A percentile compares a stretch with the other conserved stretches of the same genome.
phyloP scores from a whole-genome alignment of 208 protist genomes.

The Zelonia costaricensis region DNA sequence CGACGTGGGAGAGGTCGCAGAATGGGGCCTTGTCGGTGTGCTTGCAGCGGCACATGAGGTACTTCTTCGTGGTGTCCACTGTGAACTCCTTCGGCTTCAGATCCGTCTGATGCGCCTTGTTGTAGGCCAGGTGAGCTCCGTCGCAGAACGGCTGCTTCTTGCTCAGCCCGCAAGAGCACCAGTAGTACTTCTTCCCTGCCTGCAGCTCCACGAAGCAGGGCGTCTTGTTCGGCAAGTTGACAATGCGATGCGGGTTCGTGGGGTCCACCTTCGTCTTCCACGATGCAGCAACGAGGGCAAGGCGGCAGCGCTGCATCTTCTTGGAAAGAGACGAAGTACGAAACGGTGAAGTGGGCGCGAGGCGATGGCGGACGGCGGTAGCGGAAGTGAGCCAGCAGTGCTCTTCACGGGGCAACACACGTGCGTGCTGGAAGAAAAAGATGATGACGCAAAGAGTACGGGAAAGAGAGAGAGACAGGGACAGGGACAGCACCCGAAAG shows the following conservation, averaged over 20 bases:
- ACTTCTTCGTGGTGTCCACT: conserved; percentile 48
- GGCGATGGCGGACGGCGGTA: not conserved
- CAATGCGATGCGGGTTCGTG: conserved; percentile 51
- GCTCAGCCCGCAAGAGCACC: conserved; percentile 79
- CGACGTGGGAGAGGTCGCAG: conserved; percentile 79
- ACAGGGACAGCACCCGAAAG: not conserved
- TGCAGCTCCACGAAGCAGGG: conserved; percentile 54
- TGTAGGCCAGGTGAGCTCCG: conserved; percentile 60
- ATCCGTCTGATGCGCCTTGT: conserved; percentile 65
- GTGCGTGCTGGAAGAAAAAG: not conserved
- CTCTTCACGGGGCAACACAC: not conserved
- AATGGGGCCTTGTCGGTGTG: conserved; percentile 56
- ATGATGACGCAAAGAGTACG: too few relatives aligned
- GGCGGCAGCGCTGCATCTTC: conserved; percentile 39
- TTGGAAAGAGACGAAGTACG: conserved; percentile 20
- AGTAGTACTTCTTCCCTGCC: conserved; percentile 77
- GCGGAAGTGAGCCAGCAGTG: too few relatives aligned
- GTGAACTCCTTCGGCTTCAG: conserved; percentile 69
- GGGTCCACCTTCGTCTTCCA: conserved; percentile 81
- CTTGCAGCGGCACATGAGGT: conserved; percentile 79
- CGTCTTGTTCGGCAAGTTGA: conserved; percentile 42
- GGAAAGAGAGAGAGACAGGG: not conserved
- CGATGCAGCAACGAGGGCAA: conserved; percentile 40
- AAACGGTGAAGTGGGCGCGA: not conserved
- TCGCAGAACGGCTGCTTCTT: conserved; percentile 87